A percentile compares a stretch with the other conserved stretches of the same genome.
phyloP scores from a whole-genome alignment of 2,329 filamentous ascomycete genomes.

The Arthrobotrys entomopaga region DNA sequence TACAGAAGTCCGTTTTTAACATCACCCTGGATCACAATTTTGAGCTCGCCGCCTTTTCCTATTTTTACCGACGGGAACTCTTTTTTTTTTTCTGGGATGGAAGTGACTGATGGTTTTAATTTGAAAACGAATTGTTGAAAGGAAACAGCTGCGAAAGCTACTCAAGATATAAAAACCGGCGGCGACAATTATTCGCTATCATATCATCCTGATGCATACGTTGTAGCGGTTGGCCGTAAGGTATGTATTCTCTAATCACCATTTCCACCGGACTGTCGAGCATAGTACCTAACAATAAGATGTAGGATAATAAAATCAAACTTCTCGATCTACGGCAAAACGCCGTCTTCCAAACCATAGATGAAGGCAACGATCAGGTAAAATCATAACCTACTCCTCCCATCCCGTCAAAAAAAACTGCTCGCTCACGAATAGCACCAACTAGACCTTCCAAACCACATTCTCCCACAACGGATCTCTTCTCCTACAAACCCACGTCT shows the following conservation, averaged over 20 bases:
- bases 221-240: conserved; percentile 66
- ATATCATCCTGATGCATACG: conserved; percentile 66
- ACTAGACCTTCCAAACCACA: conserved; percentile 66
- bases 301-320: conserved; percentile 60
- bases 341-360: conserved; percentile 57
- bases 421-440: background rate
- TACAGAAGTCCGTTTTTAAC: conserved; percentile 63
- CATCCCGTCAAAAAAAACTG: conserved; percentile 55
- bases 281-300: background rate
- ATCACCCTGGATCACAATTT: no score
- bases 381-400: conserved; percentile 1
- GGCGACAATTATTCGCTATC: conserved; percentile 66
- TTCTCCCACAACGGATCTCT: conserved; percentile 67
- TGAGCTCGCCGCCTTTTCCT: conserved; percentile 13
- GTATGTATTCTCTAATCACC: conserved; percentile 60
- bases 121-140: conserved; percentile 24
- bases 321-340: conserved; percentile 58
- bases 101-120: conserved; percentile 42
- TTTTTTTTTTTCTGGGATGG: conserved; percentile 21
- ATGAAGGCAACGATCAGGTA: conserved; percentile 55
- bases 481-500: conserved; percentile 66
- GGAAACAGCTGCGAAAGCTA: conserved; percentile 53
- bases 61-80: background rate
- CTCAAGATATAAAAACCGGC: conserved; percentile 60
- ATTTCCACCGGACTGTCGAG: background rate